Evolutionary conservation across 192 early-diverging fungal species (phyloP), one percentile per base, ranked within the genome.

Genomic region (Backusella tarrabulga): DNA sequence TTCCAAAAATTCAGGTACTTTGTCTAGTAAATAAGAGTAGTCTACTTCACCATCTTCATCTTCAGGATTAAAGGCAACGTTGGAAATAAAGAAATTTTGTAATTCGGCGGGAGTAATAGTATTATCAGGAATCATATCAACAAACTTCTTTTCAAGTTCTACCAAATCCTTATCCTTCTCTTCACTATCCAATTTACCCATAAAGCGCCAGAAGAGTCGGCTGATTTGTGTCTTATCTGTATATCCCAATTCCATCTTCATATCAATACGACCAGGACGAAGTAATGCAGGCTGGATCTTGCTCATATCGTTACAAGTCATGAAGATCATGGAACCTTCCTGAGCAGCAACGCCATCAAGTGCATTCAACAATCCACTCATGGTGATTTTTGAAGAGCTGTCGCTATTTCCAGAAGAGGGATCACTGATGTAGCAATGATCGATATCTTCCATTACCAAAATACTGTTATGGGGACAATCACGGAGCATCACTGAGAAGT

Each of bases 361-460:
- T 4, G 83, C 83, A 71, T 88, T 88, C 67, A 88, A 67, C 32
- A 88, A 78, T 15, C 83, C 83, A 15, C 81, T 82, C 56, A 88
- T 80, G 2, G 84, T 85, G 12, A 77, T 67, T 29, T 54, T 71
- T 9, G 36, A 85, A 66, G 26, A 56, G 19, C 21, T 21, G 5
- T 34, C 8, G 42, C 6, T 23, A 7, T 56, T 79, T 76, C 67
- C 79, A 63, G 32, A 78, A n/a, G 63, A 81, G 50, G 70, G 75
- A 56, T 34, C 77, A 56, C 19, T 26, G 19, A 75, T 75, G n/a
- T 23, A 3, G 35, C 76, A 77, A 34, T 77, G 76, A 32, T 88
- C 85, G 0, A 88, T 83, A 77, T 87, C 88, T 71, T 88, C 87
- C 78, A 88, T 86, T n/a, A 88, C 82, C 70, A 88, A 69, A n/a